These are phyloP conservation scores for Clausena lansium DNA, from an alignment of 345 rosid species.

Conservation along the genomic window DNA sequence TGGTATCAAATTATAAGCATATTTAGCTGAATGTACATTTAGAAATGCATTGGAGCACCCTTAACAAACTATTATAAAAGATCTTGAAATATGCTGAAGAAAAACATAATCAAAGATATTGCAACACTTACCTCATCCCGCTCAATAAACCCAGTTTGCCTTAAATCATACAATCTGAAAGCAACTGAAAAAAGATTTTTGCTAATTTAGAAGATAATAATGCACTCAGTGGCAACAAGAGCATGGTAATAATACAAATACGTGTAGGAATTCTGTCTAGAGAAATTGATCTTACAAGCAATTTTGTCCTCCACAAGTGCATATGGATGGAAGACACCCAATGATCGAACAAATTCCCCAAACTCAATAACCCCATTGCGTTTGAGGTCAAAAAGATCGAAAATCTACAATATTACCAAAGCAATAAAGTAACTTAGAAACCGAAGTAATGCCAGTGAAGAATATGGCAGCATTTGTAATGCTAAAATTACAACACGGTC, in stretches of 20 bases:
- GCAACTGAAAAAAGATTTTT: slow-evolving; percentile 56
- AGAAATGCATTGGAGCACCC: background rate
- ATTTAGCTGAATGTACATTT: background rate
- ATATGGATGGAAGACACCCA: slow-evolving; percentile 80
- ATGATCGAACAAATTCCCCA: slow-evolving; percentile 86
- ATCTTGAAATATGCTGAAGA: background rate
- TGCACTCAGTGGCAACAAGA: background rate
- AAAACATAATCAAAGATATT: background rate
- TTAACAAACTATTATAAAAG: background rate
- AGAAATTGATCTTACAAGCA: slow-evolving; percentile 48
- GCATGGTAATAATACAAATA: background rate
- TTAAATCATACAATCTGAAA: slow-evolving; percentile 76
- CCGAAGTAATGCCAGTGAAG: background rate
- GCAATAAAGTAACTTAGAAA: background rate
- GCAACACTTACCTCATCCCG: slow-evolving; percentile 67
- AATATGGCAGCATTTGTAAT: background rate
- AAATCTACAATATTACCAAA: slow-evolving; percentile 42
- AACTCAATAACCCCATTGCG: slow-evolving; percentile 88
- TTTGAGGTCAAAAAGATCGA: slow-evolving; percentile 84
- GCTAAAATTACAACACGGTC: background rate
- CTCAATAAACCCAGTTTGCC: slow-evolving; percentile 87
- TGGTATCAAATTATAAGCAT: slow-evolving; percentile 5
- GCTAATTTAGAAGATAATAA: background rate
- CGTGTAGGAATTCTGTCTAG: background rate
- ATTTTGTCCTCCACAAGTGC: slow-evolving; percentile 68